Evolutionary conservation across 257 asterid genomes (phyloP).

Genomic region (Oldenlandia corymbosa): DNA sequence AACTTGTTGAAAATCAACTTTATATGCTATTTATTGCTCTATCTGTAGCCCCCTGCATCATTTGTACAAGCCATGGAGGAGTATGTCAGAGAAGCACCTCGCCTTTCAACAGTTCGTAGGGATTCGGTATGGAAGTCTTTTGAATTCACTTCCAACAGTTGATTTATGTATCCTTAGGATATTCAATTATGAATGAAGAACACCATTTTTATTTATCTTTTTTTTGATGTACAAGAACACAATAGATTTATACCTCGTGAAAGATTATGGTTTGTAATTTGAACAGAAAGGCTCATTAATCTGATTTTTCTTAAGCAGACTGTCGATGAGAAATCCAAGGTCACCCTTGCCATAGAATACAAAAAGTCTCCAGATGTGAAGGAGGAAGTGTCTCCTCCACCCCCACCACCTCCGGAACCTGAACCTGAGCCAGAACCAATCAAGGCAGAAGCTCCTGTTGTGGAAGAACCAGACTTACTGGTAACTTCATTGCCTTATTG

Average conservation of each 20-base stretch:
- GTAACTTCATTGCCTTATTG: slow-evolving; percentile 29
- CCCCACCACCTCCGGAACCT: slow-evolving; percentile 37
- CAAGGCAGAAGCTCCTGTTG: slow-evolving; percentile 49
- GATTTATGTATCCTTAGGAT: background rate
- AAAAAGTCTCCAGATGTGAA: slow-evolving; percentile 55
- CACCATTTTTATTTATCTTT: no score
- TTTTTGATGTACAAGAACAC: background rate
- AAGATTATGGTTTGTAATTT: background rate
- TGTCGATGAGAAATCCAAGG: slow-evolving; percentile 61
- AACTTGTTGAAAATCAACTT: slow-evolving; percentile 9
- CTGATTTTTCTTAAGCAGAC: slow-evolving; percentile 13
- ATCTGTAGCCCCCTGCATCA: slow-evolving; percentile 86
- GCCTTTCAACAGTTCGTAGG: slow-evolving; percentile 62
- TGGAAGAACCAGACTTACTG: slow-evolving; percentile 69
- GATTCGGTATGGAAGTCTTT: slow-evolving; percentile 49
- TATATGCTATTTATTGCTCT: slow-evolving; percentile 15
- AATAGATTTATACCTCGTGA: background rate
- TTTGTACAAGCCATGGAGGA: slow-evolving; percentile 98
- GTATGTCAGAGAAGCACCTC: slow-evolving; percentile 93
- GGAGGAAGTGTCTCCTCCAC: slow-evolving; percentile 45
- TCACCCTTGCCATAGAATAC: slow-evolving; percentile 71
- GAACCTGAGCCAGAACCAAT: slow-evolving; percentile 48
- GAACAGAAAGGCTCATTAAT: background rate
- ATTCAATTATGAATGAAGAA: background rate
- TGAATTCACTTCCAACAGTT: background rate